Percentiles rank a stretch among this genome's conserved stretches.
phyloP scores from a whole-genome alignment of 2,329 filamentous ascomycete species.

The Albophoma yamanashiensis region DNA sequence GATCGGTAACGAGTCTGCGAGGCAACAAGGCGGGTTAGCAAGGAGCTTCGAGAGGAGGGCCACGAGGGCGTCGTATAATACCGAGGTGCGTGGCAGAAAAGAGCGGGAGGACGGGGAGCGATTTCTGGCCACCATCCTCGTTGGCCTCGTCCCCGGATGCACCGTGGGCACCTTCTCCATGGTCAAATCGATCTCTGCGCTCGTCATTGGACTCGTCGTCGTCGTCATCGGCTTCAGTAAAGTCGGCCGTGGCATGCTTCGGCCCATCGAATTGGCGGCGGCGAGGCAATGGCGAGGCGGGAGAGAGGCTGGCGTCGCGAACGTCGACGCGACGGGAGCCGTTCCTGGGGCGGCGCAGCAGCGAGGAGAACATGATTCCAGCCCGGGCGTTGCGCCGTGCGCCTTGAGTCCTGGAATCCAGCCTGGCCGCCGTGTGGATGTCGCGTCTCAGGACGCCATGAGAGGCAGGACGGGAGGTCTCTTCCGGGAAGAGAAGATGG shows the following conservation, averaged over 20 bases:
- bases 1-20: constrained; percentile 68
- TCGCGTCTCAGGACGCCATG: constrained; percentile 15
- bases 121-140: constrained; percentile 20
- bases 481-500: constrained; percentile 9
- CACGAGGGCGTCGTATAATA: constrained; percentile 20
- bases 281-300: constrained; percentile 17
- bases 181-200: constrained; percentile 6
- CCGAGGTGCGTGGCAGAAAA: constrained; percentile 72
- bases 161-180: constrained; percentile 37
- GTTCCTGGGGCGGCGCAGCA: constrained; percentile 21
- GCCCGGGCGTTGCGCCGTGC: background rate
- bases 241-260: constrained; percentile 51
- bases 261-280: constrained; percentile 16
- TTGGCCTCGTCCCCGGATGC: constrained; percentile 36
- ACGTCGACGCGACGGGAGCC: constrained; percentile 21
- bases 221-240: constrained; percentile 52
- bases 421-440: constrained; percentile 10
- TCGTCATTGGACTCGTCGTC: constrained; percentile 33
- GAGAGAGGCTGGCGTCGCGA: constrained; percentile 17
- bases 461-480: background rate
- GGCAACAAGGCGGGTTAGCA: constrained; percentile 2
- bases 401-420: constrained; percentile 6
- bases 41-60: background rate
- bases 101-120: constrained; percentile 51
- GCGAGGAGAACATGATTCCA: constrained; percentile 25